Conservation (phyloP, 768 basidiomycete genomes). For the Boletus fagicola region DNA sequence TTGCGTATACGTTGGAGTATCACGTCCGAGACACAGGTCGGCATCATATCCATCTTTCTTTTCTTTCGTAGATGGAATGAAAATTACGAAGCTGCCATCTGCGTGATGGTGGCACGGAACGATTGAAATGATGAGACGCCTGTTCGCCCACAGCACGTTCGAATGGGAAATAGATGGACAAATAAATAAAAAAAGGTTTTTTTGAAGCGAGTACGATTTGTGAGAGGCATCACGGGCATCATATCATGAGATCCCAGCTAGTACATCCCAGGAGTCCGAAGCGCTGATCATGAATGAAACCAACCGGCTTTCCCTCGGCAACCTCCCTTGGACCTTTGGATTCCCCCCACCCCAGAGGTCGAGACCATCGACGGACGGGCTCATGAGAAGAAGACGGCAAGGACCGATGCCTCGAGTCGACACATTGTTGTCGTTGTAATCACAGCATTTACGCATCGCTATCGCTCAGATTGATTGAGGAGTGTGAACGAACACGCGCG, state of each 20-base stretch:
- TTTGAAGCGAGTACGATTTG: background rate
- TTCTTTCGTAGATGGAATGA: constrained; percentile 6
- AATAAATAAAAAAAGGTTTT: background rate
- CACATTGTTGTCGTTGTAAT: background rate
- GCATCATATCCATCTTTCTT: background rate
- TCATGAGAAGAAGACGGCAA: background rate
- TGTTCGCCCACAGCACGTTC: constrained; percentile 16
- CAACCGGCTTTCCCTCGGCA: background rate
- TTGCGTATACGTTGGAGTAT: constrained; percentile 1
- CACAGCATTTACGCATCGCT: background rate
- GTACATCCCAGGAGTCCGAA: background rate
- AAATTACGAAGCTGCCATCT: constrained; percentile 15
- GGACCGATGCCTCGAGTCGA: background rate
- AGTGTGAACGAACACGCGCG: background rate
- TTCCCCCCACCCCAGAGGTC: background rate
- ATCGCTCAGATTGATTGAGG: background rate
- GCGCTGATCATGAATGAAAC: constrained; percentile 28
- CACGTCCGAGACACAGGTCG: constrained; percentile 4
- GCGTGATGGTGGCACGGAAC: constrained; percentile 11
- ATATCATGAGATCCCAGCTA: constrained; percentile 6
- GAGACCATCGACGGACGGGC: background rate
- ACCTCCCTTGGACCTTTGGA: background rate
- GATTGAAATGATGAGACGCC: constrained; percentile 8
- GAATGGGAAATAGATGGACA: constrained; percentile 7
- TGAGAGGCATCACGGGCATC: constrained; percentile 10